Percentiles rank a stretch among this genome's conserved stretches.
These are phyloP conservation scores for Tuber melanosporum DNA, from an alignment of 495 filamentous ascomycete species.

Conservation along the genomic window DNA sequence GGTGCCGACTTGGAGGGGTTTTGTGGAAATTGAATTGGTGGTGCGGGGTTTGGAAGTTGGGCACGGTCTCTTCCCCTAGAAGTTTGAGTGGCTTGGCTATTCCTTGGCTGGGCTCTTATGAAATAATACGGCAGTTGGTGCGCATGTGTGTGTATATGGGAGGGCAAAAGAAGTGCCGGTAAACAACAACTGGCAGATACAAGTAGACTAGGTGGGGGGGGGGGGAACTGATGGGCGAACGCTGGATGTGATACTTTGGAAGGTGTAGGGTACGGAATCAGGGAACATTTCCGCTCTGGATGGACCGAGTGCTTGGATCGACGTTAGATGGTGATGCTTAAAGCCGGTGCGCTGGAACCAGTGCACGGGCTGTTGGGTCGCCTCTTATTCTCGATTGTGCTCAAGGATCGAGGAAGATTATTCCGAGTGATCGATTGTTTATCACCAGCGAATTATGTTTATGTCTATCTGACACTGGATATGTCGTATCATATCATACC, in stretches of 20 bases:
- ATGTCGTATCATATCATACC: not conserved
- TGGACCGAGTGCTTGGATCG: not conserved
- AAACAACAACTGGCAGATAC: not conserved
- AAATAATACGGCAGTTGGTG: not conserved
- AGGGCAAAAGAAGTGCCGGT: not conserved
- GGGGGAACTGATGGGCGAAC: not conserved
- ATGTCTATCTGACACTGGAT: not conserved
- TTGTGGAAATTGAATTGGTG: not conserved
- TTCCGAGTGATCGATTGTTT: not conserved
- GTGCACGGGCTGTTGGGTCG: not conserved
- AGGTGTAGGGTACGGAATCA: not conserved
- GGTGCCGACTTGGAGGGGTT: not conserved
- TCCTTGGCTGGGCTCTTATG: not conserved
- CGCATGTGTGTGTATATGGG: not conserved
- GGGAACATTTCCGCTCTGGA: not conserved
- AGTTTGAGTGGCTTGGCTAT: not conserved
- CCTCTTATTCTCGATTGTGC: not conserved
- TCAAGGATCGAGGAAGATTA: not conserved
- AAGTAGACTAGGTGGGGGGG: too few relatives aligned
- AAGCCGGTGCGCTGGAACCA: not conserved
- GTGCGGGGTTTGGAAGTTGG: not conserved
- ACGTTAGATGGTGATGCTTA: not conserved
- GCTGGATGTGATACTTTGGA: not conserved
- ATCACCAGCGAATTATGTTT: not conserved
- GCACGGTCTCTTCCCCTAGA: not conserved